These are phyloP conservation scores for Excoecaria cochinchinensis DNA, from an alignment of 345 rosid genomes.

Conservation along the genomic window DNA sequence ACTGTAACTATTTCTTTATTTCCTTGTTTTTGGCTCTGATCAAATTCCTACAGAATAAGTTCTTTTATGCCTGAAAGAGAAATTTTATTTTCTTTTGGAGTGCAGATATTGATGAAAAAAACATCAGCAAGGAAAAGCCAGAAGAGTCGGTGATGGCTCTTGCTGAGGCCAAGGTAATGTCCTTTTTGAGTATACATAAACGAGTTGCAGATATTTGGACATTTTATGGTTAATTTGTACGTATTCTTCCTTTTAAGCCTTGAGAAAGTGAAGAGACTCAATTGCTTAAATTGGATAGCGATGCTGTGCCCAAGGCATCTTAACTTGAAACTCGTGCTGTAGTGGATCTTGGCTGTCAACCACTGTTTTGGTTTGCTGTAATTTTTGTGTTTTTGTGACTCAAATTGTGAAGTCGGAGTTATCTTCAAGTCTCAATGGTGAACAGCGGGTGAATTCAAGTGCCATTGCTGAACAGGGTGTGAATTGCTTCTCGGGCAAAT, in stretches of 20 bases:
- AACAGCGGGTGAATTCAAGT: not conserved
- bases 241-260: not conserved
- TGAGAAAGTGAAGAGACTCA: not conserved
- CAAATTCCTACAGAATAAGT: not conserved
- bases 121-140: conserved; percentile 71
- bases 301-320: not conserved
- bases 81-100: conserved; percentile 37
- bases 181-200: not conserved
- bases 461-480: conserved; percentile 24
- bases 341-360: not conserved
- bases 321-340: not conserved
- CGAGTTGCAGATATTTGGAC: not conserved
- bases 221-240: too few species aligned
- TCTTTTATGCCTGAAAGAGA: not conserved
- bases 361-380: not conserved
- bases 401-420: not conserved
- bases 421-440: not conserved
- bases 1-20: conserved; percentile 36
- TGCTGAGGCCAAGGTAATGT: conserved; percentile 86
- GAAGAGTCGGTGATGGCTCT: conserved; percentile 84
- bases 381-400: conserved; percentile 6
- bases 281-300: not conserved
- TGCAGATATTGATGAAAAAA: conserved; percentile 92
- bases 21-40: not conserved
- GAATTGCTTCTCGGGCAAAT: conserved; percentile 62